Conservation (phyloP, 345 rosid species). For the Citrus glauca region DNA sequence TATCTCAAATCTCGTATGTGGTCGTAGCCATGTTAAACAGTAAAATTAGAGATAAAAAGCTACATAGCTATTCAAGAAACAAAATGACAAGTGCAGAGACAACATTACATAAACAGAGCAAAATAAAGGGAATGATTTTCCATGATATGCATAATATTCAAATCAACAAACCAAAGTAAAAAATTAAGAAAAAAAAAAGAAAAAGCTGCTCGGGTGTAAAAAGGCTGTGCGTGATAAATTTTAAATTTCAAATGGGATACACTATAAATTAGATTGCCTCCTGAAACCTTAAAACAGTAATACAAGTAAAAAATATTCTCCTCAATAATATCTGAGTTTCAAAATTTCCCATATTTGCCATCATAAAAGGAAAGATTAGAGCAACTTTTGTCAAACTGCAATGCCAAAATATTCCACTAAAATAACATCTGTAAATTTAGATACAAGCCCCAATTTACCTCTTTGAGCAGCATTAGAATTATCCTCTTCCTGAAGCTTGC, state of each 20-base stretch:
- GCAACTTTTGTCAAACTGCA: background rate
- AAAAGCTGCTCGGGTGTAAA: background rate
- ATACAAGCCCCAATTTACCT: slow-evolving; percentile 38
- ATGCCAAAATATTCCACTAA: background rate
- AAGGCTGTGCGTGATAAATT: background rate
- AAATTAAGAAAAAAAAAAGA: background rate
- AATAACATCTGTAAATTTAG: slow-evolving; percentile 1
- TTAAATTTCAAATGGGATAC: background rate
- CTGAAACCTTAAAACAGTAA: background rate
- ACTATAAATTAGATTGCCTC: background rate
- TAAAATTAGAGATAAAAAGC: slow-evolving; percentile 7
- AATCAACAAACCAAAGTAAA: background rate
- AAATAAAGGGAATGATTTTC: background rate
- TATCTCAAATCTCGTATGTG: background rate
- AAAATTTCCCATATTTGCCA: background rate
- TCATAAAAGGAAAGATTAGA: background rate
- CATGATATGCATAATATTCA: background rate
- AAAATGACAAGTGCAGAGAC: background rate
- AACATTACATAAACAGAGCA: background rate
- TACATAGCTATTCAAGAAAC: background rate
- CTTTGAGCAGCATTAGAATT: slow-evolving; percentile 64
- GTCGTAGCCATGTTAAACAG: background rate
- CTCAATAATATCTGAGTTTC: background rate
- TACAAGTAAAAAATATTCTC: background rate
- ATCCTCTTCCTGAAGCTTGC: slow-evolving; percentile 92